phyloP scores from a whole-genome alignment of 352 stramenopile genomes.

The Pythium aristosporum region DNA sequence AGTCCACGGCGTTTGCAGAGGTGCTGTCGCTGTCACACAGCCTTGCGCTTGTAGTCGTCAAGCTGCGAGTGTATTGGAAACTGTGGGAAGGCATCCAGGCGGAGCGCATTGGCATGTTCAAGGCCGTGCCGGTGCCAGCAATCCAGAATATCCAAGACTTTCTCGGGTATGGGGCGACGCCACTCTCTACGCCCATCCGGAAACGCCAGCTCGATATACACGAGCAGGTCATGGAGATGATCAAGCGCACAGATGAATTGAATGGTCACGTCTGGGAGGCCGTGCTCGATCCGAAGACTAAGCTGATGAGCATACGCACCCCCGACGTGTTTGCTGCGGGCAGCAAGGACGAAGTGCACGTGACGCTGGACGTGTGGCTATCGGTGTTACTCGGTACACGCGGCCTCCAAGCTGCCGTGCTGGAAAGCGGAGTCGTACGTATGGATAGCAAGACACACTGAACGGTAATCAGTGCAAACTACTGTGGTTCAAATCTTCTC shows the following conservation, averaged over 20 bases:
- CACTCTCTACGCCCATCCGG: neutral
- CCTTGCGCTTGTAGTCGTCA: constrained; percentile 8
- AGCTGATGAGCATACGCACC: too few species aligned
- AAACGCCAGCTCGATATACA: neutral
- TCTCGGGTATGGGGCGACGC: neutral
- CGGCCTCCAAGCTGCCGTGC: neutral
- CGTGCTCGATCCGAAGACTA: neutral
- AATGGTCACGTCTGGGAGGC: constrained; percentile 4
- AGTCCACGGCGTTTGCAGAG: constrained; percentile 3
- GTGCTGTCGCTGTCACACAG: neutral
- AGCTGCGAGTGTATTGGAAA: neutral
- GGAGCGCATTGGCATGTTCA: neutral
- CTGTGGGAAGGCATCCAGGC: constrained; percentile 11
- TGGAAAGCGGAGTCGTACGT: neutral
- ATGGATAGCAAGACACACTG: neutral
- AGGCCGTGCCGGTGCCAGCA: neutral
- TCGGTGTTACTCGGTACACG: neutral
- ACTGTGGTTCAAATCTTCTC: too few species aligned
- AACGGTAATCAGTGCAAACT: neutral
- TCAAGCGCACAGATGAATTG: constrained; percentile 3
- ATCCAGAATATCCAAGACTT: neutral
- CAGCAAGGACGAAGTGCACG: constrained; percentile 11
- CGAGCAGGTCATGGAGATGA: constrained; percentile 1
- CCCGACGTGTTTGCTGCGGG: constrained; percentile 4
- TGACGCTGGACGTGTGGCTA: constrained; percentile 10